Base-by-base conservation (phyloP, 2,329 filamentous ascomycete species). In the Sporothrix curviconia region DNA sequence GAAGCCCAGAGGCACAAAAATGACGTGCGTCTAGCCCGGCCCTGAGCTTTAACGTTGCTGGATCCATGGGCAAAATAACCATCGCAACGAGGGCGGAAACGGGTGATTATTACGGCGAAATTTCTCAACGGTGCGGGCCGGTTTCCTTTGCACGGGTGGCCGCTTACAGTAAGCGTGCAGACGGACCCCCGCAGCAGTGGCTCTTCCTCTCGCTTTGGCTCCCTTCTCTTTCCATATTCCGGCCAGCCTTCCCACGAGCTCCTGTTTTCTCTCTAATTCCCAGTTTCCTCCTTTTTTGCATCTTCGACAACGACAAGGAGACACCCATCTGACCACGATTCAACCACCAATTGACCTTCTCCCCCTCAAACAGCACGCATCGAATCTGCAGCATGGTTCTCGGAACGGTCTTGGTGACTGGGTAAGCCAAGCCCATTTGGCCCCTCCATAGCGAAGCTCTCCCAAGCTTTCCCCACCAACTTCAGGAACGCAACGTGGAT, bases 401-500 rank as follows among this genome's bases (percentile, higher is more conserved):
- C 65, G 90, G 90, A 77, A 94, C 91, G 62, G 90, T 96, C 70
- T 83, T 96, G 69, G 85, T 96, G 71, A 92, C 92, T 68, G 92
- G 92, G 92, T 96, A 85, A 78, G 85, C 66, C 66, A 42, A 56
- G 32, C 53, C 55, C 28, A 22, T 34, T 36, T 46, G 40, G 44
- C 39, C 37, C 53, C 30, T 28, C 50, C 51, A 19, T n/a, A 28
- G 11, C 37, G 24, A 15, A 39, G n/a, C 17, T 22, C n/a, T 60
- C 64, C 68, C 59, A 66, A n/a, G n/a, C 34, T 12, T 39, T 55
- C 51, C 36, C 56, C 56, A 50, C 49, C 50, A 28, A 47, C n/a
- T 11, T 34, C 37, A 42, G 39, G 25, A 43, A 14, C 12, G 17
- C 30, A 19, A 8, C 17, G 46, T n/a, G n/a, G n/a, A n/a, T n/a